Base-by-base conservation (phyloP, 106 monocot species). In the Alisma plantagoaquatica region DNA sequence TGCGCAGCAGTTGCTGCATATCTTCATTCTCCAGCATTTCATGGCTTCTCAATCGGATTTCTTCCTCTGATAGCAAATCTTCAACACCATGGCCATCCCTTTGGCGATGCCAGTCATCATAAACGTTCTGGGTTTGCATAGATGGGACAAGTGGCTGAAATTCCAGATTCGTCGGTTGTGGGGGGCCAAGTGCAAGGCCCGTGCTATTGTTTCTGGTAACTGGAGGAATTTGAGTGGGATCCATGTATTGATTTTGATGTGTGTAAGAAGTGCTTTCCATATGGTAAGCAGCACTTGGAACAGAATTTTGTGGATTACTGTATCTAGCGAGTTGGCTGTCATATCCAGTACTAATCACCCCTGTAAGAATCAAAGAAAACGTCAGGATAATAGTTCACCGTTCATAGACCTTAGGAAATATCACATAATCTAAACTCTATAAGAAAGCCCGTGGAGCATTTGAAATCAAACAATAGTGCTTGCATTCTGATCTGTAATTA, bases 11-110 rank as follows among this genome's bases (percentile, higher is more conserved):
- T 3, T 89, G 76, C 16, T 83, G 88, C 83, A 89, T 89, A 23
- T 89, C 88, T 23, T 89, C 88, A n/a, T 89, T 79, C 41, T 83
- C 88, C 9, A 89, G 70, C 29, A 89, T 89, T 46, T 89, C 73
- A 41, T 89, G 88, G 64, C 88, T 89, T 30, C 71, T 73, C 73
- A 73, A 70, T 4, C 88, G 75, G 53, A 89, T 89, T 31, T 89
- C 82, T 22, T 88, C 88, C 73, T 88, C 88, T 0, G 77, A 76
- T 19, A 79, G 63, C 46, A 62, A 68, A 8, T 78, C 72, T 4
- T 69, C 77, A 23, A 61, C 50, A 0, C 41, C 75, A 14, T 28
- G 10, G 60, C 18, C 49, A 11, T 65, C 65, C 1, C 46, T 25
- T 2, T 21, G 65, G 3, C 12, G 43, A 1, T 66, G 41, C 71